Evolutionary conservation across 2,329 filamentous ascomycete species (phyloP).

Genomic region (Macrophomina phaseolina): DNA sequence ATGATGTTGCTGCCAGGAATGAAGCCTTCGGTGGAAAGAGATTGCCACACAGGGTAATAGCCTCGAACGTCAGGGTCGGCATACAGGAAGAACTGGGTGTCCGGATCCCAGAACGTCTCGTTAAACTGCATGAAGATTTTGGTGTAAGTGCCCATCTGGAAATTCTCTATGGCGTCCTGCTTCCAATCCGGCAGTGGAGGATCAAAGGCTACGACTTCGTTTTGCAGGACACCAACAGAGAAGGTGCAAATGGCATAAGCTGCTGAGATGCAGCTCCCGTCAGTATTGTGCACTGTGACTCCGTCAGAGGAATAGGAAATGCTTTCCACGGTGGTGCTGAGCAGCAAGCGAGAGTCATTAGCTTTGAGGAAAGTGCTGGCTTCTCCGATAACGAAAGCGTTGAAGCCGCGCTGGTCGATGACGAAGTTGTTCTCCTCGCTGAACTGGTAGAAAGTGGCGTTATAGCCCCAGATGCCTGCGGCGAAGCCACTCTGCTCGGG

Average conservation of each 20-base stretch:
- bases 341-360: slow-evolving; percentile 62
- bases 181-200: slow-evolving; percentile 70
- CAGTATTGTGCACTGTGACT: slow-evolving; percentile 59
- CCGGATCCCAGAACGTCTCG: slow-evolving; percentile 67
- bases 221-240: slow-evolving; percentile 71
- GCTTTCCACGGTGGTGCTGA: slow-evolving; percentile 63
- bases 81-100: slow-evolving; percentile 62
- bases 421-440: slow-evolving; percentile 67
- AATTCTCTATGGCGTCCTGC: slow-evolving; percentile 65
- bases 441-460: slow-evolving; percentile 68
- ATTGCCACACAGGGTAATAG: slow-evolving; percentile 69
- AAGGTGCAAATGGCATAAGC: slow-evolving; percentile 71
- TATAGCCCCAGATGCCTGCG: slow-evolving; percentile 62
- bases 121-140: slow-evolving; percentile 75
- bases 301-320: slow-evolving; percentile 60
- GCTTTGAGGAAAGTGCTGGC: slow-evolving; percentile 62
- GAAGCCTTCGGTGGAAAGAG: slow-evolving; percentile 63
- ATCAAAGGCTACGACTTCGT: slow-evolving; percentile 62
- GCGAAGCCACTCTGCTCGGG: slow-evolving; percentile 63
- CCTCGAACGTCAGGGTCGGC: slow-evolving; percentile 55
- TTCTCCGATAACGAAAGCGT: slow-evolving; percentile 61
- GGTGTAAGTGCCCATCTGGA: slow-evolving; percentile 74
- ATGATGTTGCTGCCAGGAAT: slow-evolving; percentile 67
- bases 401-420: slow-evolving; percentile 66
- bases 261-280: slow-evolving; percentile 63